Evolutionary conservation across 176 grass and related monocot species (phyloP).

Genomic region (Bonia amplexicaulis): DNA sequence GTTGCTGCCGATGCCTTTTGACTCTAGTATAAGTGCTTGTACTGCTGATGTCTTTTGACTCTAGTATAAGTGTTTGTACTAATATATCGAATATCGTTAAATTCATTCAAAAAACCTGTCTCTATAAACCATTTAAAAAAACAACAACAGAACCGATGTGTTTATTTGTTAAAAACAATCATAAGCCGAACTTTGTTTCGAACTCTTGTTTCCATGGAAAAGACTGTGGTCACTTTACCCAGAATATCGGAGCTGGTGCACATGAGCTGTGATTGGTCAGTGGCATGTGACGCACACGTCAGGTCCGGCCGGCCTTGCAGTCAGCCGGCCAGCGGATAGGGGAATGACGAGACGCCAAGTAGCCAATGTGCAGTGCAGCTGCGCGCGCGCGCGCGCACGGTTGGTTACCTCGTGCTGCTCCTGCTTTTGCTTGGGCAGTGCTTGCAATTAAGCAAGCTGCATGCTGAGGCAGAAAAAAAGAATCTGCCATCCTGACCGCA

Average conservation of each 20-base stretch:
- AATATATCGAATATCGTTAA: too few relatives aligned
- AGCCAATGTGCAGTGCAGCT: not conserved
- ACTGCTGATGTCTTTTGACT: too few relatives aligned
- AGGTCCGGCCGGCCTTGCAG: not conserved
- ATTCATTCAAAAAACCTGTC: fast-evolving
- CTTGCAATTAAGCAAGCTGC: not conserved
- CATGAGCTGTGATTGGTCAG: not conserved
- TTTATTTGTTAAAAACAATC: too few relatives aligned
- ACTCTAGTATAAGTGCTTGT: too few relatives aligned
- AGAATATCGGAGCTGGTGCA: constrained; percentile 23
- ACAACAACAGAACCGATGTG: too few relatives aligned
- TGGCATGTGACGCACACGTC: not conserved
- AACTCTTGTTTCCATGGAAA: not conserved
- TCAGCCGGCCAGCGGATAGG: not conserved
- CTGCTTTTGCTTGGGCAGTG: not conserved
- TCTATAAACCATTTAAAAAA: too few relatives aligned
- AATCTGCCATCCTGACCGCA: not conserved
- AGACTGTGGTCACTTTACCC: constrained; percentile 16
- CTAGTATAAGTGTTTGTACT: too few relatives aligned
- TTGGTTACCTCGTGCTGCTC: not conserved
- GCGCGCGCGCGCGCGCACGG: not conserved
- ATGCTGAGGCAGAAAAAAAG: not conserved
- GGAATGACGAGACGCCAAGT: not conserved
- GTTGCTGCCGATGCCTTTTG: too few relatives aligned
- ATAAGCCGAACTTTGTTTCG: too few relatives aligned